Evolutionary conservation across 169 alveolate species (phyloP), one percentile per base, ranked within the genome.

Genomic region (Cardiosporidium cionae): DNA sequence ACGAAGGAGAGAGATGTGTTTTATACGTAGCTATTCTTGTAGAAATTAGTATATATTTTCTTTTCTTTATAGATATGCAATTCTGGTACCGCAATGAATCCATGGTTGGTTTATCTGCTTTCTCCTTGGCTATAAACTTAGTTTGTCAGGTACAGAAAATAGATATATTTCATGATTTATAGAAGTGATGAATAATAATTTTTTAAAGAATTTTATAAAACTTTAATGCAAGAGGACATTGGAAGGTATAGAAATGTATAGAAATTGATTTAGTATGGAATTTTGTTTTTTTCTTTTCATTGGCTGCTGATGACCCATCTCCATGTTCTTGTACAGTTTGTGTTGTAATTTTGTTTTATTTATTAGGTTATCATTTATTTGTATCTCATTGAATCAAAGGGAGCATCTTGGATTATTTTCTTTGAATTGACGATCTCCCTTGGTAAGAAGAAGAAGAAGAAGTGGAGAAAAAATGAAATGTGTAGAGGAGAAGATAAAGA

Each of bases 81-180:
- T 96, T 94, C 79, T 96, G 99, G 99, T 84, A 91, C 65, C 80
- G 86, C 67, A 91, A 92, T 82, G 96, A 95, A 64, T 92, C 96
- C 22, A 90, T 94, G 95, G 92, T 94, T 80, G 99, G 74, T 0
- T 84, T 96, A 3, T 92, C 98, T 34, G 97, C 97, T 0, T 88
- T 91, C 62, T 85, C 97, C 65, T 89, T 96, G 66, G 78, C 91
- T 52, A 83, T 92, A 31, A 84, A 90, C 62, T 89, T 92, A 58
- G 89, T 91, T 31, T 87, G 95, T 53, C 94, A 89, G 74, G 76
- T 70, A 22, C 23, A 68, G 6, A 7, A 0, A 1, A 62, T 28
- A 32, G 3, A 44, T 16, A 16, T 44, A n/a, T 44, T n/a, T n/a
- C n/a, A n/a, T n/a, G n/a, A n/a, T n/a, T n/a, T n/a, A n/a, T n/a